phyloP scores from a whole-genome alignment of 2,329 filamentous ascomycete genomes.

The Lizonia empirigonia region DNA sequence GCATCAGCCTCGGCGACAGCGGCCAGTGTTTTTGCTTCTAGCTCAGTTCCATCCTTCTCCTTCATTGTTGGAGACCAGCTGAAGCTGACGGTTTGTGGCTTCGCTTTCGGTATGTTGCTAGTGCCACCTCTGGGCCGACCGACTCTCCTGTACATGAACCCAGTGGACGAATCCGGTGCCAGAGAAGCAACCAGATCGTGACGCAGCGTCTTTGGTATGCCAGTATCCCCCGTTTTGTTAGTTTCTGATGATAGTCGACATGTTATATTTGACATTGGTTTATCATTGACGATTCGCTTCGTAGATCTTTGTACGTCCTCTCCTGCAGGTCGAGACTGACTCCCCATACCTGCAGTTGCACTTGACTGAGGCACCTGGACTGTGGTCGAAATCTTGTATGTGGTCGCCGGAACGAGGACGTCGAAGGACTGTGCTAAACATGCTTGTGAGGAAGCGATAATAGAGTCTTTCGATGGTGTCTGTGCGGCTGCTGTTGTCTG shows the following conservation, averaged over 20 bases:
- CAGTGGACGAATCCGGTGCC: slow-evolving; percentile 29
- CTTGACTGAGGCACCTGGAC: slow-evolving; percentile 9
- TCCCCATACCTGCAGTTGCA: background rate
- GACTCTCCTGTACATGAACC: slow-evolving; percentile 36
- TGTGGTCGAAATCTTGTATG: slow-evolving; percentile 8
- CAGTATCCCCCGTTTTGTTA: background rate
- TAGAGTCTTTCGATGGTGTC: background rate
- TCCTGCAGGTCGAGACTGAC: slow-evolving; percentile 1
- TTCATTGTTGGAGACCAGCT: slow-evolving; percentile 28
- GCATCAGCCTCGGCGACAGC: background rate
- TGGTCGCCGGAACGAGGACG: slow-evolving; percentile 13
- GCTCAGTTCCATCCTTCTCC: background rate
- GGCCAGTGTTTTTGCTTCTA: background rate
- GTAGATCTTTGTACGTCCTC: slow-evolving; percentile 13
- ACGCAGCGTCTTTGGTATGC: background rate
- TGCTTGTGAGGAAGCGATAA: background rate
- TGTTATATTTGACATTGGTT: background rate
- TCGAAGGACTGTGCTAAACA: slow-evolving; percentile 1
- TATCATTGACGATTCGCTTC: slow-evolving; percentile 14
- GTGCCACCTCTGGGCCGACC: slow-evolving; percentile 15
- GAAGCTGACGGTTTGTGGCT: slow-evolving; percentile 32
- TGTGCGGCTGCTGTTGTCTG: background rate
- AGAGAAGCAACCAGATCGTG: slow-evolving; percentile 32
- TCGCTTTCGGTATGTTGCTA: slow-evolving; percentile 16
- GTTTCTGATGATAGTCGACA: background rate